Evolutionary conservation across 345 rosid genomes (phyloP).

Genomic region (Lepidium didymum): DNA sequence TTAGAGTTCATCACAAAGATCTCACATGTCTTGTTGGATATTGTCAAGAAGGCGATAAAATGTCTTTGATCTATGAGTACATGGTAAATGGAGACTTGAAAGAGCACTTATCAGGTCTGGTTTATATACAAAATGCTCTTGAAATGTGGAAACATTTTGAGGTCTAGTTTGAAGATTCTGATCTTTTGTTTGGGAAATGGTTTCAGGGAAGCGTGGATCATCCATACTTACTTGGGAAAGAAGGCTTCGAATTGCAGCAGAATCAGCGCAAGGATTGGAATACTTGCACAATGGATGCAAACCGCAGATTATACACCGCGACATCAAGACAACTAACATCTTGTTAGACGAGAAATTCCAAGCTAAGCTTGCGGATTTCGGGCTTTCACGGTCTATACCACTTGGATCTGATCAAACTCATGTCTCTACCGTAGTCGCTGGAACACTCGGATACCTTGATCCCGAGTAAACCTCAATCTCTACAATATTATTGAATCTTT

Average conservation of each 20-base stretch:
- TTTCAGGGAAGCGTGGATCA: slow-evolving; percentile 24
- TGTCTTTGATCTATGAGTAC: slow-evolving; percentile 46
- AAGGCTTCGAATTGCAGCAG: slow-evolving; percentile 43
- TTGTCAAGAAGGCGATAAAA: slow-evolving; percentile 35
- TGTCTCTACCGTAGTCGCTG: slow-evolving; percentile 35
- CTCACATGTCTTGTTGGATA: slow-evolving; percentile 47
- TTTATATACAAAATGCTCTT: not conserved
- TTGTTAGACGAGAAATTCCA: slow-evolving; percentile 45
- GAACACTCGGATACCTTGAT: slow-evolving; percentile 54
- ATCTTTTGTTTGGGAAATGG: not conserved
- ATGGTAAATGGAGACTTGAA: slow-evolving; percentile 52
- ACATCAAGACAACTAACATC: slow-evolving; percentile 52
- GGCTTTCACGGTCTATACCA: slow-evolving; percentile 43
- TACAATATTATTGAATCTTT: not conserved
- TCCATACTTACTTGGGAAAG: slow-evolving; percentile 39
- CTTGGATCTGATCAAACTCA: slow-evolving; percentile 26
- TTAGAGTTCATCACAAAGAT: slow-evolving; percentile 39
- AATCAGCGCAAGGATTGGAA: slow-evolving; percentile 49
- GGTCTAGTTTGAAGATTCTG: not conserved
- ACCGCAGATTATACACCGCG: slow-evolving; percentile 54
- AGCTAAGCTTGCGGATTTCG: slow-evolving; percentile 64
- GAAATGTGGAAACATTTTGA: not conserved
- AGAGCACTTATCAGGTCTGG: slow-evolving; percentile 29
- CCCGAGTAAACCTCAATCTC: slow-evolving; percentile 39
- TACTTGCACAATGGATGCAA: slow-evolving; percentile 49